phyloP scores from a whole-genome alignment of 306 rosid genomes.

The Prinsepia uniflora region DNA sequence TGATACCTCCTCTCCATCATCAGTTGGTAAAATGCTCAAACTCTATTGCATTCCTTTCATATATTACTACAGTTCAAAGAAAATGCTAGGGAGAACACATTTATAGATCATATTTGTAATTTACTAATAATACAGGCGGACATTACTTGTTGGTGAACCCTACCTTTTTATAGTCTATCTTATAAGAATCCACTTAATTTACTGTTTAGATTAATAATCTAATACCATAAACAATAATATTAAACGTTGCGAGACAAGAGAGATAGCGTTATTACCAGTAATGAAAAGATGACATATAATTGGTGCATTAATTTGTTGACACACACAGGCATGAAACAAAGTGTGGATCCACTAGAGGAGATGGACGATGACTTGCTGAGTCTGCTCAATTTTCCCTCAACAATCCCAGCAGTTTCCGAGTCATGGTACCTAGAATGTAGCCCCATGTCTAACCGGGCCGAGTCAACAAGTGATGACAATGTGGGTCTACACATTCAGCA shows the following conservation, averaged over 20 bases:
- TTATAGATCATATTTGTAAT: too few species aligned
- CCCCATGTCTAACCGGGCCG: background rate
- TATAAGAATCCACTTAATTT: too few species aligned
- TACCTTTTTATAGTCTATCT: too few species aligned
- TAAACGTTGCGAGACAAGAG: too few species aligned
- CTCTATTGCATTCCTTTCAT: background rate
- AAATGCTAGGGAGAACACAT: too few species aligned
- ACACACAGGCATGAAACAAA: conserved; percentile 38
- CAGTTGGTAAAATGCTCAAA: conserved; percentile 38
- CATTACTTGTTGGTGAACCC: background rate
- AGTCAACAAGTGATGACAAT: conserved; percentile 1
- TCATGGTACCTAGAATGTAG: conserved; percentile 43
- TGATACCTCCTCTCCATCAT: conserved; percentile 38
- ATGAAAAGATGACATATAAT: background rate
- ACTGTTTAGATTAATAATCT: too few species aligned
- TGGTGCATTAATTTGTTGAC: background rate
- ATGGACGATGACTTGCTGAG: conserved; percentile 70
- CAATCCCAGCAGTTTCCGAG: conserved; percentile 40
- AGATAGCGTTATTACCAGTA: too few species aligned
- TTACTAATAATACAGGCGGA: too few species aligned
- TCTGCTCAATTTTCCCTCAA: conserved; percentile 50
- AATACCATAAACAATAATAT: too few species aligned
- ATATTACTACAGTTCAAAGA: background rate
- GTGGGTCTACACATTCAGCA: conserved; percentile 24
- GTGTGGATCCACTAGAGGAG: conserved; percentile 36